Percentiles rank a stretch among this genome's conserved stretches.
Evolutionary conservation across 1,284 basidiomycete genomes (phyloP).

Genomic region (Pisolithus thermaeus): DNA sequence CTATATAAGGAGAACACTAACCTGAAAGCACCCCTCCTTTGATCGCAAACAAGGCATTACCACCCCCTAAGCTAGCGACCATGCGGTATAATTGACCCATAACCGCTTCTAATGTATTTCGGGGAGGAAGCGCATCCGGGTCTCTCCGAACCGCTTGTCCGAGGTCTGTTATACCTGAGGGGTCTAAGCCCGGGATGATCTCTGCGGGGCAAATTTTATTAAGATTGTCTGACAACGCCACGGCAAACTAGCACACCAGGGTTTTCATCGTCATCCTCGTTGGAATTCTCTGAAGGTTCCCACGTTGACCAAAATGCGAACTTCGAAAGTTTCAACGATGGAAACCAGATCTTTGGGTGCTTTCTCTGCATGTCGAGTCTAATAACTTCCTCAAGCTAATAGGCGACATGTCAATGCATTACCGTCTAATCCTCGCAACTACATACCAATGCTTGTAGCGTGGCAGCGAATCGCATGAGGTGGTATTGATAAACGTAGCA

Average conservation of each 20-base stretch:
- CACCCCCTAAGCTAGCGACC: slow-evolving; percentile 39
- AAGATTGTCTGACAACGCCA: neutral
- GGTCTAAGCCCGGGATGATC: slow-evolving; percentile 53
- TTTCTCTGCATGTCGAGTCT: slow-evolving; percentile 50
- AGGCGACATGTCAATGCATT: slow-evolving; percentile 26
- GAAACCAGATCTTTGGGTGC: slow-evolving; percentile 62
- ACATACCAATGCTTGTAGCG: slow-evolving; percentile 43
- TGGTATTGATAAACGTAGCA: slow-evolving; percentile 75
- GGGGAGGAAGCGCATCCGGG: slow-evolving; percentile 70
- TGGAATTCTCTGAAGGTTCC: slow-evolving; percentile 41
- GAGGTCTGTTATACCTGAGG: slow-evolving; percentile 39
- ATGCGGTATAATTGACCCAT: slow-evolving; percentile 43
- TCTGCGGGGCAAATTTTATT: slow-evolving; percentile 33
- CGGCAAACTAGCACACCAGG: slow-evolving; percentile 30
- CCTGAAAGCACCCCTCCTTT: slow-evolving; percentile 73
- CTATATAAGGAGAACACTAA: slow-evolving; percentile 13
- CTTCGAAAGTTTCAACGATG: slow-evolving; percentile 40
- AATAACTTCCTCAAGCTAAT: slow-evolving; percentile 50
- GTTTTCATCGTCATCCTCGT: slow-evolving; percentile 51
- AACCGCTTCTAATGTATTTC: slow-evolving; percentile 47
- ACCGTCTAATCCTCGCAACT: neutral
- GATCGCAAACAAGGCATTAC: slow-evolving; percentile 68
- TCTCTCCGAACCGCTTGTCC: slow-evolving; percentile 55
- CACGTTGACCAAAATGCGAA: slow-evolving; percentile 40
- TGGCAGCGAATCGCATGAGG: slow-evolving; percentile 47